These are phyloP conservation scores for Escallonia herrerae DNA, from an alignment of 129 eudicot genomes.

Conservation along the genomic window DNA sequence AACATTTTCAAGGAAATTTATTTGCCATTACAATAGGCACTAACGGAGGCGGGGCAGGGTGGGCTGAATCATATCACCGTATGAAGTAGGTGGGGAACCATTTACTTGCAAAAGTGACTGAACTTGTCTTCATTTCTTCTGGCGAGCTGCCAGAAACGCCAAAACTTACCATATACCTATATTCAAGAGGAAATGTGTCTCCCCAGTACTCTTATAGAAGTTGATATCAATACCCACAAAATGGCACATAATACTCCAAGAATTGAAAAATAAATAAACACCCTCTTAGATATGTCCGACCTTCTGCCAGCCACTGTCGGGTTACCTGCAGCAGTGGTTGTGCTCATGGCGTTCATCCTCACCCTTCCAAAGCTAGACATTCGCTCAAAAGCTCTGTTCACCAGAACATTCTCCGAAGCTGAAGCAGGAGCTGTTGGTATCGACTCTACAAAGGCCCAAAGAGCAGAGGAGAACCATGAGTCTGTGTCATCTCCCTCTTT, in stretches of 20 bases:
- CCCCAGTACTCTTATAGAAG: slow-evolving; percentile 22
- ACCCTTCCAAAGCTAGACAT: slow-evolving; percentile 74
- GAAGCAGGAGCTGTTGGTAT: slow-evolving; percentile 95
- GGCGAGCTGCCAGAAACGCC: not conserved
- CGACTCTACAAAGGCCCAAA: slow-evolving; percentile 81
- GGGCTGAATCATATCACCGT: too few relatives aligned
- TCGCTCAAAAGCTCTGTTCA: slow-evolving; percentile 52
- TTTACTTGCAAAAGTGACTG: too few relatives aligned
- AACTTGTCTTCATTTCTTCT: too few relatives aligned
- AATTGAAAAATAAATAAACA: slow-evolving; percentile 33
- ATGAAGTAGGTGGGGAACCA: too few relatives aligned
- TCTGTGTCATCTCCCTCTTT: slow-evolving; percentile 35
- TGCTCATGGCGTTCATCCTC: slow-evolving; percentile 22
- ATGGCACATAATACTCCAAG: slow-evolving; percentile 52
- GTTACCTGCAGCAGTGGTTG: slow-evolving; percentile 25
- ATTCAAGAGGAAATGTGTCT: slow-evolving; percentile 22
- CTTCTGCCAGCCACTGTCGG: slow-evolving; percentile 17
- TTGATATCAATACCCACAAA: slow-evolving; percentile 41
- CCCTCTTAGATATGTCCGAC: slow-evolving; percentile 25
- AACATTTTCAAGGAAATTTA: too few relatives aligned
- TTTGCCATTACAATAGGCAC: too few relatives aligned
- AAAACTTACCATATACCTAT: slow-evolving; percentile 11
- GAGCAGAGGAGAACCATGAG: slow-evolving; percentile 62
- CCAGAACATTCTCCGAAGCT: slow-evolving; percentile 70
- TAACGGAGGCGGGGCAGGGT: not conserved